These are phyloP conservation scores for Hypoxylon intermedium DNA, from an alignment of 495 filamentous ascomycete genomes.

Conservation along the genomic window DNA sequence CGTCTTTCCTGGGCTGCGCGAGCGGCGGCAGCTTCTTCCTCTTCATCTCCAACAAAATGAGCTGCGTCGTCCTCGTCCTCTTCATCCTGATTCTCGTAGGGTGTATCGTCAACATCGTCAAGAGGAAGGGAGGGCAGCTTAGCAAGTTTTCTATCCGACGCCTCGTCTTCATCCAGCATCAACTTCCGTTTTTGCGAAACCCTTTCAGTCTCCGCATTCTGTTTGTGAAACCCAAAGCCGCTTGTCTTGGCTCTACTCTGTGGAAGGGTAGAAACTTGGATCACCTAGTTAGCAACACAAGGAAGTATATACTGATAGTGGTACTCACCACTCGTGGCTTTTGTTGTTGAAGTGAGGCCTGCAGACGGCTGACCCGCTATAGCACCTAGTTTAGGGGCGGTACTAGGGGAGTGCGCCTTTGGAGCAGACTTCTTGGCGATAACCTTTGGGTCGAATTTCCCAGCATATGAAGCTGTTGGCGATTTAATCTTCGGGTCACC, in stretches of 20 bases:
- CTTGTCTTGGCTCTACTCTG: slow-evolving; percentile 77
- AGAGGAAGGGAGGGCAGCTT: slow-evolving; percentile 79
- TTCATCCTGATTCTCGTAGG: slow-evolving; percentile 66
- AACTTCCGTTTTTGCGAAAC: slow-evolving; percentile 72
- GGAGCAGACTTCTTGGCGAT: slow-evolving; percentile 75
- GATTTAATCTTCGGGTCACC: slow-evolving; percentile 45
- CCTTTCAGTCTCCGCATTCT: slow-evolving; percentile 70
- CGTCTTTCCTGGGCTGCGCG: slow-evolving; percentile 68
- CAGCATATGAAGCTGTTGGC: slow-evolving; percentile 66
- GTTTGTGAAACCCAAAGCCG: slow-evolving; percentile 81
- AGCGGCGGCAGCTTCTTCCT: slow-evolving; percentile 84
- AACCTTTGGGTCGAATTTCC: slow-evolving; percentile 89
- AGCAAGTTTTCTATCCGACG: slow-evolving; percentile 82
- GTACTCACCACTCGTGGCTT: slow-evolving; percentile 37
- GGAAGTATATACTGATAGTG: background rate
- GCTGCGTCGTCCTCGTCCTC: slow-evolving; percentile 75
- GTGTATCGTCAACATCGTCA: slow-evolving; percentile 65
- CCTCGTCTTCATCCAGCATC: slow-evolving; percentile 88
- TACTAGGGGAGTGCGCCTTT: slow-evolving; percentile 58
- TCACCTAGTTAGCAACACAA: slow-evolving; percentile 12
- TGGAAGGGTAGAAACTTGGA: slow-evolving; percentile 57
- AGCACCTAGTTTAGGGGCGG: slow-evolving; percentile 49
- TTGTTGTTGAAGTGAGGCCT: slow-evolving; percentile 25
- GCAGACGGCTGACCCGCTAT: slow-evolving; percentile 39
- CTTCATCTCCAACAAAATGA: slow-evolving; percentile 80